Conservation (phyloP, 2,329 filamentous ascomycete genomes). For the Myrmaecium sp. region DNA sequence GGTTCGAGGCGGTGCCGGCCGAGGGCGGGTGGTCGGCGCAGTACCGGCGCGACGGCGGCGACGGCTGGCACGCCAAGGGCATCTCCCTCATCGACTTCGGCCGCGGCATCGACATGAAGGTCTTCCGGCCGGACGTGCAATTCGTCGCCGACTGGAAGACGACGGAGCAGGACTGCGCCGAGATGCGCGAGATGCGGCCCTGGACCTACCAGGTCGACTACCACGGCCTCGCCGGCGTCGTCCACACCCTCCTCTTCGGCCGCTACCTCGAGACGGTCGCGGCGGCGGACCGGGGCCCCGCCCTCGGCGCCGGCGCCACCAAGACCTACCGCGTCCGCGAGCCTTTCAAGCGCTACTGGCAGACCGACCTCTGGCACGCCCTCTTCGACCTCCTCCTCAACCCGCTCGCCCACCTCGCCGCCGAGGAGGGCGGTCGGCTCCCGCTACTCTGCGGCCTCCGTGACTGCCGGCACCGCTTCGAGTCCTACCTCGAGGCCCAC, state of each 20-base stretch:
- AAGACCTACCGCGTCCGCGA: constrained; percentile 69
- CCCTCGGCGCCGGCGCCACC: constrained; percentile 37
- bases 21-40: constrained; percentile 37
- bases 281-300: constrained; percentile 27
- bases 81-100: constrained; percentile 88
- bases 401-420: constrained; percentile 47
- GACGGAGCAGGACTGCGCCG: constrained; percentile 70
- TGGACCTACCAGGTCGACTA: constrained; percentile 99
- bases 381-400: constrained; percentile 80
- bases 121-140: constrained; percentile 57
- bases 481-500: constrained; percentile 62
- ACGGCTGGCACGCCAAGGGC: constrained; percentile 68
- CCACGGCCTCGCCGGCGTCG: constrained; percentile 72
- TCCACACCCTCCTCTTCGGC: constrained; percentile 82
- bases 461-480: constrained; percentile 59
- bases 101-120: constrained; percentile 80
- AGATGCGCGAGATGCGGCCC: constrained; percentile 83
- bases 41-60: constrained; percentile 56
- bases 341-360: constrained; percentile 86
- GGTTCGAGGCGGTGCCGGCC: constrained; percentile 42
- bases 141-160: constrained; percentile 97
- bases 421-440: constrained; percentile 49
- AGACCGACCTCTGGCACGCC: constrained; percentile 73
- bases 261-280: constrained; percentile 74
- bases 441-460: constrained; percentile 59